These are phyloP conservation scores for Millerago galiae DNA, from an alignment of 805 yeast genomes.

Conservation along the genomic window DNA sequence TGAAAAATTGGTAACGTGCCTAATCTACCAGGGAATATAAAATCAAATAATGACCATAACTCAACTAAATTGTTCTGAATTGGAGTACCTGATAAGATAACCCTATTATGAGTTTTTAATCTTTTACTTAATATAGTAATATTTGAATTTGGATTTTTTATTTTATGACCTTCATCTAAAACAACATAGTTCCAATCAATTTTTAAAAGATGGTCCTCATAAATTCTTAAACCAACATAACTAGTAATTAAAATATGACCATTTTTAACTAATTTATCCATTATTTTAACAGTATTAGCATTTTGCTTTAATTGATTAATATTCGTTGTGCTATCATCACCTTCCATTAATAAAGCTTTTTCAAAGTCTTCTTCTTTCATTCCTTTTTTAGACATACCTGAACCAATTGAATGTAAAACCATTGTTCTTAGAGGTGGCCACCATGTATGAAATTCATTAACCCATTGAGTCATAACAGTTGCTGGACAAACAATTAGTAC, in stretches of 20 bases:
- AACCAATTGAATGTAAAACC: constrained; percentile 86
- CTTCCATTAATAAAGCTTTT: constrained; percentile 34
- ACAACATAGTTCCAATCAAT: constrained; percentile 85
- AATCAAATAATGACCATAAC: constrained; percentile 92
- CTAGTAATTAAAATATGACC: constrained; percentile 91
- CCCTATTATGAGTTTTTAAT: constrained; percentile 73
- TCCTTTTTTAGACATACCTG: constrained; percentile 55
- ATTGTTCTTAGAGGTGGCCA: constrained; percentile 93
- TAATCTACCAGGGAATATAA: constrained; percentile 87
- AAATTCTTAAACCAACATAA: constrained; percentile 76
- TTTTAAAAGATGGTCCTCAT: constrained; percentile 56
- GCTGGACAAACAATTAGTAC: constrained; percentile 92
- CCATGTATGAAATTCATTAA: constrained; percentile 93
- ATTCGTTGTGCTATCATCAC: constrained; percentile 31
- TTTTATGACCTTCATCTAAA: constrained; percentile 94
- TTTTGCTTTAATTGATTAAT: constrained; percentile 25
- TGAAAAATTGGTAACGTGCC: constrained; percentile 96
- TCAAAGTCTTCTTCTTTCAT: constrained; percentile 47
- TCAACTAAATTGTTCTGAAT: constrained; percentile 90
- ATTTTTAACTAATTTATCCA: constrained; percentile 49
- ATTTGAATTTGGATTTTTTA: constrained; percentile 88
- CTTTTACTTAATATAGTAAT: constrained; percentile 83
- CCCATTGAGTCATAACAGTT: constrained; percentile 95
- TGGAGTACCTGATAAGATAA: constrained; percentile 93
- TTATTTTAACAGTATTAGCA: constrained; percentile 38